phyloP scores from a whole-genome alignment of 2,329 filamentous ascomycete species.

The Verruconis gallopava region DNA sequence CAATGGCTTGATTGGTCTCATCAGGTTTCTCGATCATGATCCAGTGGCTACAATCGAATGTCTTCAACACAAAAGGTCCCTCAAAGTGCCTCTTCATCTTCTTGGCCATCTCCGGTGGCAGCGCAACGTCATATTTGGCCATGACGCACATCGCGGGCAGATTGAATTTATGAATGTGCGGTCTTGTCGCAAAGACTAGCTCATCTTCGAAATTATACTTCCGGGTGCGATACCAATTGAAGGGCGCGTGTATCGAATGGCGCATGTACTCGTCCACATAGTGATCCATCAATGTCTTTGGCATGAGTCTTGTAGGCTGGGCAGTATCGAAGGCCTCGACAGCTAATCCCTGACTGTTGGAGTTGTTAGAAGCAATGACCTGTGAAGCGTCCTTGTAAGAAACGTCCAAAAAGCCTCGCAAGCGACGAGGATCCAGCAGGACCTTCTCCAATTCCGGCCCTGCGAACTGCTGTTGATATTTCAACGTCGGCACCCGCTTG shows the following conservation, averaged over 20 bases:
- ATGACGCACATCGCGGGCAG: slow-evolving; percentile 57
- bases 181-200: slow-evolving; percentile 22
- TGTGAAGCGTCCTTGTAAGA: not conserved
- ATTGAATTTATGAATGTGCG: slow-evolving; percentile 19
- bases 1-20: slow-evolving; percentile 57
- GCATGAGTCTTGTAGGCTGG: not conserved
- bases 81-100: slow-evolving; percentile 59
- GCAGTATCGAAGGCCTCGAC: not conserved
- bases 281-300: slow-evolving; percentile 52
- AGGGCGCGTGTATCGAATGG: slow-evolving; percentile 62
- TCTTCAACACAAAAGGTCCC: slow-evolving; percentile 47
- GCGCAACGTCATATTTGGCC: slow-evolving; percentile 55
- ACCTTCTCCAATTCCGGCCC: slow-evolving; percentile 41
- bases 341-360: not conserved
- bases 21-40: slow-evolving; percentile 60
- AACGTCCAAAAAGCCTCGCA: slow-evolving; percentile 57
- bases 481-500: slow-evolving; percentile 26
- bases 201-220: slow-evolving; percentile 70
- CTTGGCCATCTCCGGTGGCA: slow-evolving; percentile 57
- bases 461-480: slow-evolving; percentile 71
- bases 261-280: slow-evolving; percentile 62
- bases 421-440: slow-evolving; percentile 42
- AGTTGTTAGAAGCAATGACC: not conserved
- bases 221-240: slow-evolving; percentile 78
- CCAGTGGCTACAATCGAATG: slow-evolving; percentile 70